These are phyloP conservation scores for Annulohypoxylon bovei DNA, from an alignment of 495 filamentous ascomycete genomes.

Conservation along the genomic window DNA sequence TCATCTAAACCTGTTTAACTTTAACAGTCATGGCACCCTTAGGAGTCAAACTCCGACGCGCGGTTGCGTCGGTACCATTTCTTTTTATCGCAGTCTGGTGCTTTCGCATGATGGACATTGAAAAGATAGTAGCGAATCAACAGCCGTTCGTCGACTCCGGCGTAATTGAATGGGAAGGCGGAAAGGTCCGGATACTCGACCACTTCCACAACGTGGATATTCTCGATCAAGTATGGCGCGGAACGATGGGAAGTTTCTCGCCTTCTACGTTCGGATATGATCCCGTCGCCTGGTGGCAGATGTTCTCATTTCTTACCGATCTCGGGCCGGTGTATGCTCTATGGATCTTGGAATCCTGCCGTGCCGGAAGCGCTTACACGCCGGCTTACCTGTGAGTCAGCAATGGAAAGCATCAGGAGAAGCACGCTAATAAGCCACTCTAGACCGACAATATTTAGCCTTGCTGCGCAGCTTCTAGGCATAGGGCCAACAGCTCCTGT, in stretches of 20 bases:
- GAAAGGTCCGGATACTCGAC: conserved; percentile 19
- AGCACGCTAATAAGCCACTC: background rate
- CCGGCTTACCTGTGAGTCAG: conserved; percentile 22
- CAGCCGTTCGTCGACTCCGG: conserved; percentile 20
- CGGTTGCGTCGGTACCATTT: conserved; percentile 11
- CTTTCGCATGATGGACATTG: conserved; percentile 10
- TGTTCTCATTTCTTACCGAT: conserved; percentile 29
- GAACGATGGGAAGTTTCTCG: conserved; percentile 3
- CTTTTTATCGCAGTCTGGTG: conserved; percentile 22
- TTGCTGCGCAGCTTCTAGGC: conserved; percentile 21
- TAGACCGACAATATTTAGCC: conserved; percentile 25
- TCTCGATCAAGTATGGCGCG: conserved; percentile 18
- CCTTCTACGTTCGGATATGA: conserved; percentile 24
- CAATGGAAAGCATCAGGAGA: background rate
- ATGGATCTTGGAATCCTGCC: conserved; percentile 33
- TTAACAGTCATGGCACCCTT: background rate
- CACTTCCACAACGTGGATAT: conserved; percentile 18
- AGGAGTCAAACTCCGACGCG: background rate
- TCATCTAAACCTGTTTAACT: background rate
- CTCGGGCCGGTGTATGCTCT: conserved; percentile 25
- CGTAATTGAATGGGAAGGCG: conserved; percentile 29
- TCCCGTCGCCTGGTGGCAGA: conserved; percentile 23
- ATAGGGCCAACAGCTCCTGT: conserved; percentile 17
- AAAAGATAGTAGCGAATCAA: background rate
- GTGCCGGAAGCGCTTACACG: conserved; percentile 1